Evolutionary conservation across 768 basidiomycete genomes (phyloP).

Genomic region (Hericium rajendrae): DNA sequence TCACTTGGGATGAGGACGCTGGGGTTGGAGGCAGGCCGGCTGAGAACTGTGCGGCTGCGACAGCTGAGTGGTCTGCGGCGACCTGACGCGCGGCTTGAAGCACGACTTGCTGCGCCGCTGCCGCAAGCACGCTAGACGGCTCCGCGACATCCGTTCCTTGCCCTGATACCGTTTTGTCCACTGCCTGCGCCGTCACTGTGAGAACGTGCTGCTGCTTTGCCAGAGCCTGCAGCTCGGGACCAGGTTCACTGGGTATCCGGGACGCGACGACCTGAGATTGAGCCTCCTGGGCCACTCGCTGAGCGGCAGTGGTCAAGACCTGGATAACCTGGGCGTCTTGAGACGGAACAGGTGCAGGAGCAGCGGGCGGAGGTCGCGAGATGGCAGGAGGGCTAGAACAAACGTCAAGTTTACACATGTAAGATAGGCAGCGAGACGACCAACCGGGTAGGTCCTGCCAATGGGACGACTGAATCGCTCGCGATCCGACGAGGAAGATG

Average conservation of each 20-base stretch:
- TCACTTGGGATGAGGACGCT: conserved; percentile 30
- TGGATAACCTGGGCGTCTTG: conserved; percentile 68
- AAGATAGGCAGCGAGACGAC: conserved; percentile 11
- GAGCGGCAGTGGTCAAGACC: conserved; percentile 67
- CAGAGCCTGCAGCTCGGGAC: conserved; percentile 51
- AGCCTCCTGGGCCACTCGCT: conserved; percentile 67
- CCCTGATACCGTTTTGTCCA: conserved; percentile 56
- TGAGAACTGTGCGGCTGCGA: conserved; percentile 32
- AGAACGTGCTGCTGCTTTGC: conserved; percentile 78
- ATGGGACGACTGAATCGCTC: conserved; percentile 29
- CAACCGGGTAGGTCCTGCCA: conserved; percentile 23
- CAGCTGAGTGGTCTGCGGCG: conserved; percentile 37
- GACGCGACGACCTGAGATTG: conserved; percentile 56
- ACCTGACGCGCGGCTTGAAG: conserved; percentile 62
- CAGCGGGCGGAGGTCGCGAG: conserved; percentile 23
- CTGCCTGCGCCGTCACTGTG: conserved; percentile 60
- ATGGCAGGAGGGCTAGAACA: conserved; percentile 7
- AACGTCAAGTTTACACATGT: neutral
- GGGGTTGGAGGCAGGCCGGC: conserved; percentile 28
- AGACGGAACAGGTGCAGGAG: conserved; percentile 24
- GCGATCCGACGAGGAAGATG: conserved; percentile 28
- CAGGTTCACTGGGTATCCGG: conserved; percentile 32
- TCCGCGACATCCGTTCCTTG: conserved; percentile 34
- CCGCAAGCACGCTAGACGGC: conserved; percentile 48
- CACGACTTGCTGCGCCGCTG: conserved; percentile 75